These are phyloP conservation scores for Rhodotorula sp. DNA, from an alignment of 1,284 basidiomycete species.

Conservation along the genomic window DNA sequence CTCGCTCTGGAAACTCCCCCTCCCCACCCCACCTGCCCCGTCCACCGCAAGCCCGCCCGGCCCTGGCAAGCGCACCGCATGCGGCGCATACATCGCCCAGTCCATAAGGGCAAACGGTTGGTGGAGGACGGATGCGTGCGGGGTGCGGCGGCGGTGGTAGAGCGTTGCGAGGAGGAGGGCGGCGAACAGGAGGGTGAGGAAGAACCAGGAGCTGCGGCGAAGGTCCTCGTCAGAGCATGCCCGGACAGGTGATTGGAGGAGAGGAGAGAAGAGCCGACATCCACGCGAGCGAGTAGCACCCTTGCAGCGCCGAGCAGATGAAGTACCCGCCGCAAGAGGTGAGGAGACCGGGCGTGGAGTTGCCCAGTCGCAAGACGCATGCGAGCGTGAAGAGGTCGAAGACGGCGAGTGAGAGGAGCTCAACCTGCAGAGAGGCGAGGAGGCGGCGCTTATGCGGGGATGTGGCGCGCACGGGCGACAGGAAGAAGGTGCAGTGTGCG, in stretches of 20 bases:
- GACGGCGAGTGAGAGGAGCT: conserved; percentile 1
- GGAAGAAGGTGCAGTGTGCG: conserved; percentile 12
- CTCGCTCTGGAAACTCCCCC: background rate
- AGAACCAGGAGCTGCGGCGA: conserved; percentile 21
- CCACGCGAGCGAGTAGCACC: conserved; percentile 17
- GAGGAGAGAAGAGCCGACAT: conserved; percentile 9
- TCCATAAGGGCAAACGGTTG: conserved; percentile 14
- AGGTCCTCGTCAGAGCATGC: no score
- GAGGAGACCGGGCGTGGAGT: conserved; percentile 21
- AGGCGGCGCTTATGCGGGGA: background rate
- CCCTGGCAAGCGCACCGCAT: background rate
- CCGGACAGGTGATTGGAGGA: background rate
- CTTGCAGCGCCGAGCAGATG: conserved; percentile 16
- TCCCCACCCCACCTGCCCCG: no score
- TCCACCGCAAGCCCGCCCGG: background rate
- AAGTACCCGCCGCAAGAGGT: conserved; percentile 16
- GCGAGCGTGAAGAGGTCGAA: conserved; percentile 18
- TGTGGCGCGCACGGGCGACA: background rate
- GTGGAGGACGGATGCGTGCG: background rate
- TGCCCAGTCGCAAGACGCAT: conserved; percentile 9
- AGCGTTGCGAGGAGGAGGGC: conserved; percentile 25
- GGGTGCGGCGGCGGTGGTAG: conserved; percentile 15
- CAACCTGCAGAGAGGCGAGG: background rate
- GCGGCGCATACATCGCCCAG: conserved; percentile 20
- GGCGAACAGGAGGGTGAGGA: conserved; percentile 19